A percentile compares a stretch with the other conserved stretches of the same genome.
phyloP scores from a whole-genome alignment of 495 filamentous ascomycete genomes.

The Beverwykella pulmonaria region DNA sequence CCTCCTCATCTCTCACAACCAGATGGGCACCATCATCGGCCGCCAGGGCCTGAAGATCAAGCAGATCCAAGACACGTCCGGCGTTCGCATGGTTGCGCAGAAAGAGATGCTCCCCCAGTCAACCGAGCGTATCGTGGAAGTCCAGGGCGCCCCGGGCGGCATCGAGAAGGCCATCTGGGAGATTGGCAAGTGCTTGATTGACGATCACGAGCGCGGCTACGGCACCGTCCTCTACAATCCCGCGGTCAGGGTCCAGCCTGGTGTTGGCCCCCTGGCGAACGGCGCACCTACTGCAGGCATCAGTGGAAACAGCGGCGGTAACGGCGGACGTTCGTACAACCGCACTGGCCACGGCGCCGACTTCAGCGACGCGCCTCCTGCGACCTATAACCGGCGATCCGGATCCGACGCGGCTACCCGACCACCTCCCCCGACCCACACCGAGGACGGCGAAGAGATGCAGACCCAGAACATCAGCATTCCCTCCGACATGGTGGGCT shows the following conservation, averaged over 20 bases:
- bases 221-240: constrained; percentile 98
- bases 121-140: constrained; percentile 97
- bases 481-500: constrained; percentile 98
- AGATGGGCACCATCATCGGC: constrained; percentile 99
- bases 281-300: constrained; percentile 41
- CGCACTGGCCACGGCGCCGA: constrained; percentile 96
- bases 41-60: constrained; percentile 97
- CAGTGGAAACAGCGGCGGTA: constrained; percentile 49
- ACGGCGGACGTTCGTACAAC: constrained; percentile 71
- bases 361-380: constrained; percentile 78
- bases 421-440: constrained; percentile 75
- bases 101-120: constrained; percentile 99
- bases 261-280: constrained; percentile 55
- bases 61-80: constrained; percentile 95
- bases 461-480: constrained; percentile 99
- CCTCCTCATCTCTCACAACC: constrained; percentile 97
- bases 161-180: constrained; percentile 97
- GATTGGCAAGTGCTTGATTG: constrained; percentile 96
- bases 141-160: constrained; percentile 88
- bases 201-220: constrained; percentile 94
- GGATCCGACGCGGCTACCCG: constrained; percentile 74
- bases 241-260: constrained; percentile 75
- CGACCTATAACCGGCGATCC: constrained; percentile 70
- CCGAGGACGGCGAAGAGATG: constrained; percentile 95
- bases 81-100: constrained; percentile 97